Conservation (phyloP, 2,329 filamentous ascomycete species). For the Ophiostoma montium region DNA sequence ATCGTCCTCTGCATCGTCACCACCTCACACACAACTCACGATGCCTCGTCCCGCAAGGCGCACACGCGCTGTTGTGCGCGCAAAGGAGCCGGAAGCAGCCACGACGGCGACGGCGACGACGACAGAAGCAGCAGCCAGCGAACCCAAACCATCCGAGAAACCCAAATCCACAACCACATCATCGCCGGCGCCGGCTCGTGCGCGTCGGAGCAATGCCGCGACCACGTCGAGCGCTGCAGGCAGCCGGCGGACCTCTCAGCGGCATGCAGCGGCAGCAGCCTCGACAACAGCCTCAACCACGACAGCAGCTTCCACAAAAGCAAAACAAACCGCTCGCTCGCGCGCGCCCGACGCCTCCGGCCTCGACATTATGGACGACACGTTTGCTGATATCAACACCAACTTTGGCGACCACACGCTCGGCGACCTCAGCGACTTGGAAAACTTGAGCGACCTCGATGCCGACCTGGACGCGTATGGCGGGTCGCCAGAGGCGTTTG, state of each 20-base stretch:
- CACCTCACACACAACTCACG: neutral
- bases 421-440: conserved; percentile 4
- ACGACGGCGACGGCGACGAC: neutral
- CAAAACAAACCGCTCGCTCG: conserved; percentile 6
- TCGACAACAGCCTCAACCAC: conserved; percentile 12
- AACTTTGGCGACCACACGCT: conserved; percentile 23
- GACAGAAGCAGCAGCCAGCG: neutral
- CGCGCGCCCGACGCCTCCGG: conserved; percentile 28
- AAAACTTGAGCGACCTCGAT: conserved; percentile 13
- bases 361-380: conserved; percentile 30
- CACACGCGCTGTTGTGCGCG: conserved; percentile 10
- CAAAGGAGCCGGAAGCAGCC: neutral
- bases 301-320: conserved; percentile 13
- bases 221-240: conserved; percentile 7
- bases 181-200: conserved; percentile 13
- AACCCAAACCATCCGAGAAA: neutral
- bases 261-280: conserved; percentile 8
- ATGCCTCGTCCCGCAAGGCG: conserved; percentile 14
- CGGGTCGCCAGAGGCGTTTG: too few species aligned
- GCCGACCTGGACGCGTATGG: conserved; percentile 14
- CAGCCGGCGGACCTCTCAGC: conserved; percentile 16
- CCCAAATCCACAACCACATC: conserved; percentile 10
- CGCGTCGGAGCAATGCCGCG: conserved; percentile 8
- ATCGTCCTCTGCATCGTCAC: neutral
- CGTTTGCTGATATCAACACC: conserved; percentile 29